Evolutionary conservation across 495 filamentous ascomycete genomes (phyloP).

Genomic region (Penicillium turbatum): DNA sequence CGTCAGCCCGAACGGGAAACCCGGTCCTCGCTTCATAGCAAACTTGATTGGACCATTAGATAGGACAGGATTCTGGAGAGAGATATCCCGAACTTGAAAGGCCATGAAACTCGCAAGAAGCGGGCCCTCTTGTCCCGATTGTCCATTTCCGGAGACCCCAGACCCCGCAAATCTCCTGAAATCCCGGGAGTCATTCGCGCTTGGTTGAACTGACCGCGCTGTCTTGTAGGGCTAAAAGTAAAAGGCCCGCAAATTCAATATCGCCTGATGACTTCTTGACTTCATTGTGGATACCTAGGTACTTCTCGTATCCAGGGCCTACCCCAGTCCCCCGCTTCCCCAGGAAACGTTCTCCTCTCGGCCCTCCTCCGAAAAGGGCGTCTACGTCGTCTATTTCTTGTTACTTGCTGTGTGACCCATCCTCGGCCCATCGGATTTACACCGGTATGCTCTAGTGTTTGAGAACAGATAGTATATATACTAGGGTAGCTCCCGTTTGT

Average conservation of each 20-base stretch:
- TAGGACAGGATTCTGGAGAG: no score
- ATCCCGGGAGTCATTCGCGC: no score
- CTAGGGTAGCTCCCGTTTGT: neutral
- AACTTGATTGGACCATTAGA: no score
- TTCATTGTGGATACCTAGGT: neutral
- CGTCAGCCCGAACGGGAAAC: no score
- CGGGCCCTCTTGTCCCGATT: no score
- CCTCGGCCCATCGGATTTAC: constrained; percentile 24
- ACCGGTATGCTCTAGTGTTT: constrained; percentile 1
- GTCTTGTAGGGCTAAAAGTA: neutral
- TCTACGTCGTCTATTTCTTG: neutral
- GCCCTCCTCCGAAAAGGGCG: constrained; percentile 27
- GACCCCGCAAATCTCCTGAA: no score
- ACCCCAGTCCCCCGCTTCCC: constrained; percentile 4
- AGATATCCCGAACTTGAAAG: no score
- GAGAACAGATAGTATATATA: neutral
- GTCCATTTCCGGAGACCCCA: no score
- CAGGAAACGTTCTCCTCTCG: constrained; percentile 22
- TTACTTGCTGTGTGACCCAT: constrained; percentile 8
- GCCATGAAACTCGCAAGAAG: no score
- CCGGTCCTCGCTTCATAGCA: no score
- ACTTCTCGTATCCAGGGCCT: neutral
- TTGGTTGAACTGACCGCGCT: no score
- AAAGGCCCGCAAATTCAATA: neutral
- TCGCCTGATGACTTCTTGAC: neutral